Conservation (phyloP, 2,329 filamentous ascomycete genomes). For the Mycosphaerelloides madeirae region DNA sequence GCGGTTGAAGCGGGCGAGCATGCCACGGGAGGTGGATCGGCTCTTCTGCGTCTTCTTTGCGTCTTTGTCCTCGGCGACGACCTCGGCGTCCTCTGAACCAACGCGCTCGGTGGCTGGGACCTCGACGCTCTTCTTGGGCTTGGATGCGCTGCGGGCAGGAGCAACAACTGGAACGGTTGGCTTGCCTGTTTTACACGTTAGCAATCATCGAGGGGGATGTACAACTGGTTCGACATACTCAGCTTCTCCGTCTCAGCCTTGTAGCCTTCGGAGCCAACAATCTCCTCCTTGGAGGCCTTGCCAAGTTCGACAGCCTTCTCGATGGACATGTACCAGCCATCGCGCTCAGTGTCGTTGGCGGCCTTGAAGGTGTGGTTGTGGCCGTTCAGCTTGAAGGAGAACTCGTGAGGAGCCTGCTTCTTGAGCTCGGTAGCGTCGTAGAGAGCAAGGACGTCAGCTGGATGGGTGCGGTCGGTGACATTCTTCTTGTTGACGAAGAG, state of each 20-base stretch:
- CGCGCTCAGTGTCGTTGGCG: slow-evolving; percentile 66
- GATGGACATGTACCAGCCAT: slow-evolving; percentile 84
- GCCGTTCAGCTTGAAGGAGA: slow-evolving; percentile 76
- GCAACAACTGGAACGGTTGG: slow-evolving; percentile 34
- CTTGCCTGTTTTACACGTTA: slow-evolving; percentile 22
- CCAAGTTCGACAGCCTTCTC: slow-evolving; percentile 80
- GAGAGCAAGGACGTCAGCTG: slow-evolving; percentile 64
- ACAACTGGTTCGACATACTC: slow-evolving; percentile 42
- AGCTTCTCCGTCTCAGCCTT: slow-evolving; percentile 76
- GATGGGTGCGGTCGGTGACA: slow-evolving; percentile 68
- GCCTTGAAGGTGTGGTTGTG: slow-evolving; percentile 97
- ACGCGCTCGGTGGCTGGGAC: slow-evolving; percentile 33
- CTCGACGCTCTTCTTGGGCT: slow-evolving; percentile 47
- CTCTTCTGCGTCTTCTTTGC: slow-evolving; percentile 52
- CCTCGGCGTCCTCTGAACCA: slow-evolving; percentile 44
- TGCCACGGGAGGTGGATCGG: slow-evolving; percentile 55
- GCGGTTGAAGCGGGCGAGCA: slow-evolving; percentile 54
- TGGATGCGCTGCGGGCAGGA: slow-evolving; percentile 33
- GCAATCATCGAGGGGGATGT: not conserved
- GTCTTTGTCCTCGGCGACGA: slow-evolving; percentile 32
- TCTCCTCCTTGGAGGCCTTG: slow-evolving; percentile 69
- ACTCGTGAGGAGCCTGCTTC: slow-evolving; percentile 73
- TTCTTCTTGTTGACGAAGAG: slow-evolving; percentile 84
- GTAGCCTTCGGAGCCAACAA: slow-evolving; percentile 79
- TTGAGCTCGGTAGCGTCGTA: slow-evolving; percentile 66